Conservation (phyloP, 1,284 basidiomycete genomes). For the Marasmius tenuissimus region DNA sequence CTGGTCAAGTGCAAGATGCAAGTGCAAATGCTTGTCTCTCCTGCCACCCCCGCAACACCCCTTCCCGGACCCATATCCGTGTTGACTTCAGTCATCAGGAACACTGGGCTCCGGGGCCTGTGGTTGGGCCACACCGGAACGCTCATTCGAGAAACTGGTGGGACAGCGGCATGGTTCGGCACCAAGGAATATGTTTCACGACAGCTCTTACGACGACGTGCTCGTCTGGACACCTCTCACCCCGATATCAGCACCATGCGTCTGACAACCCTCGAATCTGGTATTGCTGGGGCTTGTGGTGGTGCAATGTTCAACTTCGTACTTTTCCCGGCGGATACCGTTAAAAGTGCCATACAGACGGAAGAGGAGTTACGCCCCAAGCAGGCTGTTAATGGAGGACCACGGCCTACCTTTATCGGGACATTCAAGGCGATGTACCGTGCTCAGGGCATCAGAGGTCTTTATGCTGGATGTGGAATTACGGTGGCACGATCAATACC, state of each 20-base stretch:
- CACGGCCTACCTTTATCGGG: slow-evolving; percentile 59
- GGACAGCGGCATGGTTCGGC: slow-evolving; percentile 89
- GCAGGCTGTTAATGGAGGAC: slow-evolving; percentile 23
- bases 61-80: slow-evolving; percentile 20
- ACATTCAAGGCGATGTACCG: slow-evolving; percentile 78
- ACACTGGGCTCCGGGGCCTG: slow-evolving; percentile 78
- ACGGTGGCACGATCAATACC: slow-evolving; percentile 88
- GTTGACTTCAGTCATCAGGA: slow-evolving; percentile 29
- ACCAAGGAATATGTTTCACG: slow-evolving; percentile 79
- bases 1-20: slow-evolving; percentile 99
- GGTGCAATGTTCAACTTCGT: slow-evolving; percentile 87
- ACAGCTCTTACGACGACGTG: slow-evolving; percentile 49
- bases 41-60: slow-evolving; percentile 17
- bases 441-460: slow-evolving; percentile 76
- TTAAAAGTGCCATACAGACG: slow-evolving; percentile 96
- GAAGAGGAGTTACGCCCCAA: slow-evolving; percentile 80
- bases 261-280: slow-evolving; percentile 79
- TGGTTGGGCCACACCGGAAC: slow-evolving; percentile 98
- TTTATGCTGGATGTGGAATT: slow-evolving; percentile 96
- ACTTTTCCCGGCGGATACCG: slow-evolving; percentile 90
- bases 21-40: slow-evolving; percentile 80
- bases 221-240: slow-evolving; percentile 26
- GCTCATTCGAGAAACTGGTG: slow-evolving; percentile 91
- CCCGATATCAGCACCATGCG: slow-evolving; percentile 29
- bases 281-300: slow-evolving; percentile 82